A percentile compares a stretch with the other conserved stretches of the same genome.
These are phyloP conservation scores for Candida insectorum DNA, from an alignment of 805 yeast species.

Conservation along the genomic window DNA sequence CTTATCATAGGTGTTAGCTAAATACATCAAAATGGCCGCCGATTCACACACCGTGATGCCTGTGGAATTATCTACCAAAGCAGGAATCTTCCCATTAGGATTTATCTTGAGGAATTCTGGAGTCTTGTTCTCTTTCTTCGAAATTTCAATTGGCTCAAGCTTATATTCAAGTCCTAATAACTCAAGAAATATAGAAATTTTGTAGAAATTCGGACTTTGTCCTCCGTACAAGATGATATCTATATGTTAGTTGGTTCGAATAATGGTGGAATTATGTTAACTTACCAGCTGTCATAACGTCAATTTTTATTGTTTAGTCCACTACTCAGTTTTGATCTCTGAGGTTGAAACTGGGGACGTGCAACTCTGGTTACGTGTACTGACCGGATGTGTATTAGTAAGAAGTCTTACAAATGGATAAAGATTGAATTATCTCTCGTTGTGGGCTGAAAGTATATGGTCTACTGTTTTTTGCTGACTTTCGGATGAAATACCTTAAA, in stretches of 20 bases:
- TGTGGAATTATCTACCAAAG: constrained; percentile 38
- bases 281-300: too few species aligned
- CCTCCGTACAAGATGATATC: constrained; percentile 17
- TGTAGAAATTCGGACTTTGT: constrained; percentile 45
- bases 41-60: constrained; percentile 54
- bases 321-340: too few species aligned
- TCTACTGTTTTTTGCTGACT: too few species aligned
- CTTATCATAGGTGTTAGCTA: constrained; percentile 58
- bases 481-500: too few species aligned
- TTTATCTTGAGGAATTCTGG: constrained; percentile 55
- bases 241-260: constrained; percentile 1
- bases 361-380: too few species aligned
- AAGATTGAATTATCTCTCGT: too few species aligned
- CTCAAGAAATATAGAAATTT: constrained; percentile 39
- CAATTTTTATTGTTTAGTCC: too few species aligned
- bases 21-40: constrained; percentile 57
- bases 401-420: too few species aligned
- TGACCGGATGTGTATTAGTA: too few species aligned
- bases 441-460: too few species aligned
- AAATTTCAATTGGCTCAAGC: constrained; percentile 38
- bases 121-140: constrained; percentile 46
- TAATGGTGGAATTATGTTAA: too few species aligned
- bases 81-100: constrained; percentile 66
- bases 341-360: too few species aligned
- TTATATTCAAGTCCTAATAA: constrained; percentile 42